A percentile compares a stretch with the other conserved stretches of the same genome.
Conservation (phyloP, 352 stramenopile genomes). For the Phytopythium kandeliae region DNA sequence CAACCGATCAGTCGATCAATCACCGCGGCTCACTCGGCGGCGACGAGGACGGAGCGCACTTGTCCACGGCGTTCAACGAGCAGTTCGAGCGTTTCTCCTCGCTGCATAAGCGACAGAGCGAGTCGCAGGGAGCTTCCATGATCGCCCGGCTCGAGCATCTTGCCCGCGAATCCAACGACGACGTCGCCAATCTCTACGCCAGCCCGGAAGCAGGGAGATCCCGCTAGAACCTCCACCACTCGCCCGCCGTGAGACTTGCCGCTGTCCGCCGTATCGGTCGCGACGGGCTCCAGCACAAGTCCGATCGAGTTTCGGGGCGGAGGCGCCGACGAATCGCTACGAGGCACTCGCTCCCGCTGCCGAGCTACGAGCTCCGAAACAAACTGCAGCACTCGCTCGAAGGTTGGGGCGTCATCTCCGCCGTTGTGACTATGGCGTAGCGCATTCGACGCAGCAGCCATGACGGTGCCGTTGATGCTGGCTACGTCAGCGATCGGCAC, state of each 20-base stretch:
- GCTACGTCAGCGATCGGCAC: slow-evolving; percentile 16
- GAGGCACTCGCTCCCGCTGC: slow-evolving; percentile 29
- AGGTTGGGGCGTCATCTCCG: background rate
- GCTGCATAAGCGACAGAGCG: slow-evolving; percentile 52
- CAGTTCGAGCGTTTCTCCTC: slow-evolving; percentile 41
- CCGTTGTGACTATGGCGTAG: background rate
- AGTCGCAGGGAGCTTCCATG: slow-evolving; percentile 43
- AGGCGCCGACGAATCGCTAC: slow-evolving; percentile 26
- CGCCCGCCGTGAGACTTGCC: slow-evolving; percentile 16
- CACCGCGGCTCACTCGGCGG: slow-evolving; percentile 23
- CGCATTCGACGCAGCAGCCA: background rate
- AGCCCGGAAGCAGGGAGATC: slow-evolving; percentile 40
- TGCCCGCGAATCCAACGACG: slow-evolving; percentile 40
- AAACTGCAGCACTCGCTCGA: slow-evolving; percentile 33
- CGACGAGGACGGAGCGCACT: slow-evolving; percentile 33
- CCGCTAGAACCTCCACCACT: slow-evolving; percentile 45
- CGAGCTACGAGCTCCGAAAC: slow-evolving; percentile 31
- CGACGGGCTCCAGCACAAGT: slow-evolving; percentile 40
- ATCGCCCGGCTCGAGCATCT: slow-evolving; percentile 39
- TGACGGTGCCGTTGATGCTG: background rate
- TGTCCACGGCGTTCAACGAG: slow-evolving; percentile 28
- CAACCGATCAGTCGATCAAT: too few species aligned
- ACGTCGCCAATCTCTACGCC: slow-evolving; percentile 45
- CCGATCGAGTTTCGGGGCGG: slow-evolving; percentile 41
- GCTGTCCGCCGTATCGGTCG: background rate